phyloP scores from a whole-genome alignment of 2,329 filamentous ascomycete species.

The Arthrobotrys entomopaga region DNA sequence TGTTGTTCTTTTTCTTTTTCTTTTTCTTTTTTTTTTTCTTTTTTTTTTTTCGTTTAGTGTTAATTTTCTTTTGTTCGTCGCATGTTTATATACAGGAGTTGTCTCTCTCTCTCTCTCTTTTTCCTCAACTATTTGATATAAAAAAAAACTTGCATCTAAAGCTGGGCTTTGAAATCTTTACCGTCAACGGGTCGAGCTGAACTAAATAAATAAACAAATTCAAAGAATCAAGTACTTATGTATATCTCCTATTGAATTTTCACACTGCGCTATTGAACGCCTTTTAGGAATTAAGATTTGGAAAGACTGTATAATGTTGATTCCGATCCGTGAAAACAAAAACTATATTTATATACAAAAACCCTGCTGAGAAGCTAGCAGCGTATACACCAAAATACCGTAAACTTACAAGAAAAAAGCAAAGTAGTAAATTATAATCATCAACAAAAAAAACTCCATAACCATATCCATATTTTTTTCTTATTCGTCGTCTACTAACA shows the following conservation, averaged over 20 bases:
- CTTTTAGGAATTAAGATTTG: too few species aligned
- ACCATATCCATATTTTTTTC: background rate
- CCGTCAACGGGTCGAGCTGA: background rate
- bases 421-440: too few species aligned
- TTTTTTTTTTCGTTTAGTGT: conserved; percentile 9
- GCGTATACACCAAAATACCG: background rate
- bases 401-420: background rate
- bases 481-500: too few species aligned
- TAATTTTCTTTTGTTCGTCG: conserved; percentile 15
- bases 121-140: conserved; percentile 2
- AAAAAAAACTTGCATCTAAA: conserved; percentile 27
- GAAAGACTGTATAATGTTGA: too few species aligned
- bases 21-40: conserved; percentile 13
- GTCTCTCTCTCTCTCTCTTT: conserved; percentile 15
- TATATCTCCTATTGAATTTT: too few species aligned
- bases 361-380: background rate
- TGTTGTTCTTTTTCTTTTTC: background rate
- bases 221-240: background rate
- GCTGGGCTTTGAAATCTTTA: conserved; percentile 13
- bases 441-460: too few species aligned
- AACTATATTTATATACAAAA: conserved; percentile 5
- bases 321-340: background rate
- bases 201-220: background rate
- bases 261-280: too few species aligned
- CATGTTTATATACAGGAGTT: conserved; percentile 36